These are phyloP conservation scores for Amesomyces nigricolor DNA, from an alignment of 2,329 filamentous ascomycete genomes.

Conservation along the genomic window DNA sequence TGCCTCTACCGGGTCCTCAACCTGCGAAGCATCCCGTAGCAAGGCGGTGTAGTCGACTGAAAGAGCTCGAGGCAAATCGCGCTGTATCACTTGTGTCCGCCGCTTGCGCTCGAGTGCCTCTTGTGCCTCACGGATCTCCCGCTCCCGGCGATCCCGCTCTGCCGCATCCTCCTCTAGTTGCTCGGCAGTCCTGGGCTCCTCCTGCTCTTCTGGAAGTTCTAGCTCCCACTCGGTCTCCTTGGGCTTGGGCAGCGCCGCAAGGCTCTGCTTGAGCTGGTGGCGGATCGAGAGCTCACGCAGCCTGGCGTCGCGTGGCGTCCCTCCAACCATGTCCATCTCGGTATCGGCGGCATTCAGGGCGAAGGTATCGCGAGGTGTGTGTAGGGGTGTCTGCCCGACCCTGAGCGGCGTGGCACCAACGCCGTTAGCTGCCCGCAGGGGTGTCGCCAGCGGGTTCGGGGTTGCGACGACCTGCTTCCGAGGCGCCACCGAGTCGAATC, in stretches of 20 bases:
- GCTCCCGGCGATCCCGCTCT: conserved; percentile 73
- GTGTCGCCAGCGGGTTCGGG: conserved; percentile 91
- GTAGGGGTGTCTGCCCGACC: conserved; percentile 74
- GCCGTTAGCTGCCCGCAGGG: conserved; percentile 61
- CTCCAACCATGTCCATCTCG: conserved; percentile 60
- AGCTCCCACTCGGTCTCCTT: conserved; percentile 94
- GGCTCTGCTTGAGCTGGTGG: conserved; percentile 61
- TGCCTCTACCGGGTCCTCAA: conserved; percentile 59
- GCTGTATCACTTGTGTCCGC: conserved; percentile 88
- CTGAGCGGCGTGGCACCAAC: conserved; percentile 63
- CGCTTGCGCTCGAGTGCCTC: conserved; percentile 69
- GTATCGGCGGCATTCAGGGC: conserved; percentile 69
- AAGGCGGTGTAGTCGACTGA: conserved; percentile 66
- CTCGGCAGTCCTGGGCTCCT: conserved; percentile 48
- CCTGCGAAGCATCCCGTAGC: conserved; percentile 54
- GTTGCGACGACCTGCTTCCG: conserved; percentile 78
- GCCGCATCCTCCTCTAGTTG: conserved; percentile 59
- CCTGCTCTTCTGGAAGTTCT: conserved; percentile 78
- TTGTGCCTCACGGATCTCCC: conserved; percentile 63
- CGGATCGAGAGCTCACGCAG: conserved; percentile 64
- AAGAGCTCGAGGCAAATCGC: conserved; percentile 69
- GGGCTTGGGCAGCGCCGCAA: conserved; percentile 83
- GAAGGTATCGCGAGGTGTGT: conserved; percentile 83
- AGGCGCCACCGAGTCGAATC: conserved; percentile 79
- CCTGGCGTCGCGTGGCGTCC: conserved; percentile 71